These are phyloP conservation scores for Kodamaea jinghongensis DNA, from an alignment of 805 yeast species.

Conservation along the genomic window DNA sequence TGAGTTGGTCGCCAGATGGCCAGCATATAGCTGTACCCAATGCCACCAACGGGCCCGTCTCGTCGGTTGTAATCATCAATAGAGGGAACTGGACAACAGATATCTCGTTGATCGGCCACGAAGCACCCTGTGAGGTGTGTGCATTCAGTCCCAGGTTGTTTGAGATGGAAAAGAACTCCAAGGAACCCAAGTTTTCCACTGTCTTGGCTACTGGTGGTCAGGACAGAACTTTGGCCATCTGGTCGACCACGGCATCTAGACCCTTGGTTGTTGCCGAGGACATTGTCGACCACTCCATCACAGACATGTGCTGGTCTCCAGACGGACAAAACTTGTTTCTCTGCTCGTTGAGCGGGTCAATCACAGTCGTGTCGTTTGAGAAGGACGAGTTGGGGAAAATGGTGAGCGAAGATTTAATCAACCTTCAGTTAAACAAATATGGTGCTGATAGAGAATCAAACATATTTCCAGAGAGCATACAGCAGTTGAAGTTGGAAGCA, in stretches of 20 bases:
- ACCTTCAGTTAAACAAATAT: slow-evolving; percentile 69
- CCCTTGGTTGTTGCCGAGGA: slow-evolving; percentile 83
- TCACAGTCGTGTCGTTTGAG: slow-evolving; percentile 66
- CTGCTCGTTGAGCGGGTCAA: slow-evolving; percentile 82
- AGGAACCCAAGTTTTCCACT: slow-evolving; percentile 45
- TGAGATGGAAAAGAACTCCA: slow-evolving; percentile 25
- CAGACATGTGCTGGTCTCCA: slow-evolving; percentile 88
- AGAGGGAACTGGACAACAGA: slow-evolving; percentile 81
- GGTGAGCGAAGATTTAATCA: slow-evolving; percentile 61
- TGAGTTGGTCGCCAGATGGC: slow-evolving; percentile 92
- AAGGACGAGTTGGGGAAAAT: slow-evolving; percentile 60
- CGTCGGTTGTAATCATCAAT: slow-evolving; percentile 68
- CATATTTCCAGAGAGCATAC: slow-evolving; percentile 83
- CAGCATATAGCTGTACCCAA: slow-evolving; percentile 83
- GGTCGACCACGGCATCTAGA: slow-evolving; percentile 76
- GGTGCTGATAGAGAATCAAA: slow-evolving; percentile 86
- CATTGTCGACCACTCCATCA: slow-evolving; percentile 70
- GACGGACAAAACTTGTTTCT: slow-evolving; percentile 71
- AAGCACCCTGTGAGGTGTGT: slow-evolving; percentile 81
- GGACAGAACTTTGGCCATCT: slow-evolving; percentile 80
- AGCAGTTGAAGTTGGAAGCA: slow-evolving; percentile 73
- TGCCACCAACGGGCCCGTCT: slow-evolving; percentile 80
- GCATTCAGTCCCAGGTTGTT: slow-evolving; percentile 70
- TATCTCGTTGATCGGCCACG: slow-evolving; percentile 73
- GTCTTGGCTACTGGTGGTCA: slow-evolving; percentile 96